These are phyloP conservation scores for Ceratopteris richardii DNA, from an alignment of 75 land plant species.

Conservation along the genomic window DNA sequence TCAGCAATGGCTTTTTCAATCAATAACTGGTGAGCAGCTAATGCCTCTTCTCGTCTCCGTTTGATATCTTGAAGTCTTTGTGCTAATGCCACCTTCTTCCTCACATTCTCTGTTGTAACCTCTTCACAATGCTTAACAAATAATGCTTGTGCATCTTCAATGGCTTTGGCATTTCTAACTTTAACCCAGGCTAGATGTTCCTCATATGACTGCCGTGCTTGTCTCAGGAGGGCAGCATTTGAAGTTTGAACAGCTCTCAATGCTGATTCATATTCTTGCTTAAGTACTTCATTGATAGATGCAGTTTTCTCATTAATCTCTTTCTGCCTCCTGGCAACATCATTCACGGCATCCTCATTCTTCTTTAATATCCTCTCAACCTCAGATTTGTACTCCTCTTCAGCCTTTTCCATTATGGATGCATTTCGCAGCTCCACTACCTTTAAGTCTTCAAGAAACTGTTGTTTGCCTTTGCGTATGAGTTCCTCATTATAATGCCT, in stretches of 20 bases:
- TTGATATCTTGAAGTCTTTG: conserved; percentile 8
- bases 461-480: neutral
- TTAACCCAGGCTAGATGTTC: neutral
- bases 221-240: neutral
- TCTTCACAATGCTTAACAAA: neutral
- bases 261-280: neutral
- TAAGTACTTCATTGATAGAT: neutral
- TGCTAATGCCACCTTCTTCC: conserved; percentile 1
- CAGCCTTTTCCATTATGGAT: conserved; percentile 3
- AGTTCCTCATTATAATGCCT: conserved; percentile 2
- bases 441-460: conserved; percentile 9
- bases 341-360: neutral
- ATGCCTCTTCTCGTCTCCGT: conserved; percentile 6
- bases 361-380: conserved; percentile 5
- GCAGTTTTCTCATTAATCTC: conserved; percentile 1
- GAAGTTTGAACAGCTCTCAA: neutral
- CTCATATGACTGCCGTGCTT: conserved; percentile 8
- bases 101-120: conserved; percentile 4
- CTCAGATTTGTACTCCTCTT: conserved; percentile 5
- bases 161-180: conserved; percentile 1
- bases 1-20: conserved; percentile 12
- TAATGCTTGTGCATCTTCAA: conserved; percentile 12
- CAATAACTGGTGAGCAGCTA: conserved; percentile 5
- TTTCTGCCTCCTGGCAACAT: conserved; percentile 3
- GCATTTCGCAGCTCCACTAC: conserved; percentile 10